Base-by-base conservation (phyloP, 192 early-diverging fungal genomes). In the Entomortierella lignicola region DNA sequence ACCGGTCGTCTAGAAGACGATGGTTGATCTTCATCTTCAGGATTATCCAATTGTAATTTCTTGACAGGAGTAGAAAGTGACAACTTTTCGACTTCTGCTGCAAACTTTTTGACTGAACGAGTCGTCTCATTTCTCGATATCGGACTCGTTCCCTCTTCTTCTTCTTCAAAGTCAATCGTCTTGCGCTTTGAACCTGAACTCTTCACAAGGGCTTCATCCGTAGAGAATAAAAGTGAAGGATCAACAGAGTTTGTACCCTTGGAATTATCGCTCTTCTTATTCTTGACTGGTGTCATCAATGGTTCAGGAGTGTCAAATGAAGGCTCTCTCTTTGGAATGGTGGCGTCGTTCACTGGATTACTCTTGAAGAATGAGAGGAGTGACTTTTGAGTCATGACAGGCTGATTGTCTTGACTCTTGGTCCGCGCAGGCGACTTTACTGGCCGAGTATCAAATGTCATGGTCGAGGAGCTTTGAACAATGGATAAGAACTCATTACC, bases 351-450 rank as follows among this genome's bases (percentile, higher is more conserved):
- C 34, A 10, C 5, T 7, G 34, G 5, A 37, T 37, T 37, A 10
- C 34, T 59, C 25, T 66, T 70, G 67, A 79, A 79, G 63, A 79
- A 79, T 41, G 66, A 70, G 30, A 70, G 50, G 32, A 79, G 60
- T 11, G 75, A 70, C 67, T 70, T 69, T 66, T 79, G 75, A 23
- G 52, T 69, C 75, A 79, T 70, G 39, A 41, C 56, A 10, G 66
- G 67, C 55, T 64, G 67, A 25, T 8, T 23, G 57, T 37, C 31
- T 15, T 56, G 12, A 25, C 61, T 30, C 43, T 44, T 65, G 20
- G 67, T 13, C 43, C 62, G 25, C 12, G 66, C 50, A 4, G 74
- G 66, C 34, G 74, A 69, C 62, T 69, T 69, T 31, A 37, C 25
- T 17, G 61, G 55, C 61, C 61, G 26, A 15, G 44, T 37, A 26